These are phyloP conservation scores for Guillardia theta DNA, from an alignment of 78 protist genomes.

Conservation along the genomic window DNA sequence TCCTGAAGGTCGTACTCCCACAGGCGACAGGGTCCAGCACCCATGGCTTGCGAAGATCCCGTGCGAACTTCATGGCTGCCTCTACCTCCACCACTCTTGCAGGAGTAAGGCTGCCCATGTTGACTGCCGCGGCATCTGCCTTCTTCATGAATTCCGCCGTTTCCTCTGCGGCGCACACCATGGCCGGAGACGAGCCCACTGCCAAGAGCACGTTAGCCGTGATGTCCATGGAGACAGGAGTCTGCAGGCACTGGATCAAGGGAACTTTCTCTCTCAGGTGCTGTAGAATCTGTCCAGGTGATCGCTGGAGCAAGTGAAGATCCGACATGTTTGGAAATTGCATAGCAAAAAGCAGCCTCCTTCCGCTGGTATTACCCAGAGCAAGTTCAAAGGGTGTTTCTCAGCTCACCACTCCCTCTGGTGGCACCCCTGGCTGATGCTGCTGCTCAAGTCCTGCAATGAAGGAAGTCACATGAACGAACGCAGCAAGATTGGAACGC, in stretches of 20 bases:
- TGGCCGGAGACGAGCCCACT: not conserved
- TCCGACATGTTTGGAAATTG: not conserved
- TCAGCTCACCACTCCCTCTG: no score
- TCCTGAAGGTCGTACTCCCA: not conserved
- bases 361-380: not conserved
- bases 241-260: not conserved
- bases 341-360: not conserved
- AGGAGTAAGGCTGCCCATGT: slow-evolving; percentile 8
- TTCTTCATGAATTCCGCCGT: not conserved
- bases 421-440: no score
- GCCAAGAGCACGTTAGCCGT: not conserved
- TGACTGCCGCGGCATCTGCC: not conserved
- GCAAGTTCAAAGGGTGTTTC: not conserved
- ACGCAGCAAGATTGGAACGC: no score
- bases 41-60: not conserved
- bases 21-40: slow-evolving; percentile 30
- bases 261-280: not conserved
- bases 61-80: not conserved
- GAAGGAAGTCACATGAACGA: no score
- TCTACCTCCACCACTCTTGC: not conserved
- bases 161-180: not conserved
- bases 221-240: not conserved
- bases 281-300: not conserved
- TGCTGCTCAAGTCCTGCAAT: no score
- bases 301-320: not conserved